Conservation (phyloP, 257 asterid genomes). For the Scutellaria galericulata region DNA sequence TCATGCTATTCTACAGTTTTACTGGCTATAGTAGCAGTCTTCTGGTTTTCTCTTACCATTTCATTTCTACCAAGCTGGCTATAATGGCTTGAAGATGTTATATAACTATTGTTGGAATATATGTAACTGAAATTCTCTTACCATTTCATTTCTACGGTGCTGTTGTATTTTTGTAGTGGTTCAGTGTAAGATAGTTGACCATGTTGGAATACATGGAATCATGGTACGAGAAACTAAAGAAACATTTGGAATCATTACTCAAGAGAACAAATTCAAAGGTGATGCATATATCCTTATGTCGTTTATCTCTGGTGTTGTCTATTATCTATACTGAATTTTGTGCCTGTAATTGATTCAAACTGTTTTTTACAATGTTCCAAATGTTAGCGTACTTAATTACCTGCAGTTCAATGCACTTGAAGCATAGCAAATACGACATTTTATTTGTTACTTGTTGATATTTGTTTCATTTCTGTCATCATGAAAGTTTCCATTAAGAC, state of each 20-base stretch:
- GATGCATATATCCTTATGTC: constrained; percentile 27
- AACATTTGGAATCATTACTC: constrained; percentile 82
- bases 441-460: neutral
- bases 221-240: constrained; percentile 86
- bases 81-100: no score
- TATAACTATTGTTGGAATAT: neutral
- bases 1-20: neutral
- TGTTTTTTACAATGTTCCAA: neutral
- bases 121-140: constrained; percentile 1
- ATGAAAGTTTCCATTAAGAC: neutral
- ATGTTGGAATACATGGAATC: constrained; percentile 72
- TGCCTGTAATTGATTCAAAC: constrained; percentile 9
- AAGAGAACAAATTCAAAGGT: constrained; percentile 87
- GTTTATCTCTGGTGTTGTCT: constrained; percentile 9
- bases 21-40: neutral
- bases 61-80: neutral
- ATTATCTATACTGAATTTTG: neutral
- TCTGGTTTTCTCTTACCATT: neutral
- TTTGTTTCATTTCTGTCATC: no score
- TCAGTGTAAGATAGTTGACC: constrained; percentile 57
- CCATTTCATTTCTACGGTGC: neutral
- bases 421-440: neutral
- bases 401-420: neutral
- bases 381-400: constrained; percentile 7
- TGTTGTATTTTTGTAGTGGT: constrained; percentile 57